These are phyloP conservation scores for Paraglomus occultum DNA, from an alignment of 192 early-diverging fungal species.

Conservation along the genomic window DNA sequence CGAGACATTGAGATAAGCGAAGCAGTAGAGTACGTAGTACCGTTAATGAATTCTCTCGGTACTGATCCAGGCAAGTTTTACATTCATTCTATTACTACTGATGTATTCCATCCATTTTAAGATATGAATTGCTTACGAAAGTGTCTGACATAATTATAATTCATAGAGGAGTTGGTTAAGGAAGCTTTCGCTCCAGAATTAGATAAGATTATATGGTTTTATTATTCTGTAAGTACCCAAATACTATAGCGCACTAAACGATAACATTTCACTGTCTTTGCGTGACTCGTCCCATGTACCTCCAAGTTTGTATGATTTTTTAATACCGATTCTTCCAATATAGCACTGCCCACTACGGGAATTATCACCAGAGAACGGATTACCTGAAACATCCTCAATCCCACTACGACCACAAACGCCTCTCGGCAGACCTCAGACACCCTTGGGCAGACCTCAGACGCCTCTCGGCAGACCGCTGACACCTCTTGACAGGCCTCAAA, in stretches of 20 bases:
- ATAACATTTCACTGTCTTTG: too few relatives aligned
- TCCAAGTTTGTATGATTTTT: too few relatives aligned
- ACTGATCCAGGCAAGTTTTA: constrained; percentile 35
- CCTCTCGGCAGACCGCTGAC: too few relatives aligned
- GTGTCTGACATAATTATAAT: too few relatives aligned
- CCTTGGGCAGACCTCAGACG: constrained; percentile 27
- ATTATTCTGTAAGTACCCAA: constrained; percentile 40
- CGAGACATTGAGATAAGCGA: constrained; percentile 37
- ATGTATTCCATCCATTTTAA: too few relatives aligned
- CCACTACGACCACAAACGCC: constrained; percentile 8
- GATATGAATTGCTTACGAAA: too few relatives aligned
- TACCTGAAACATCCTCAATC: not conserved
- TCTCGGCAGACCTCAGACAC: too few relatives aligned
- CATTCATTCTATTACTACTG: not conserved
- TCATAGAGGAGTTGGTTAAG: constrained; percentile 40
- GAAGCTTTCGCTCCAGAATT: constrained; percentile 45
- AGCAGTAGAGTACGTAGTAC: constrained; percentile 40
- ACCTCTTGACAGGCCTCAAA: constrained; percentile 5
- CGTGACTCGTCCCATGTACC: too few relatives aligned
- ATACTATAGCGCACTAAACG: too few relatives aligned
- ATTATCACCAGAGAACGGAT: constrained; percentile 7
- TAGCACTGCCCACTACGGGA: constrained; percentile 14
- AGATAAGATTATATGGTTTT: constrained; percentile 49
- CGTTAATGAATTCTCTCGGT: constrained; percentile 36
- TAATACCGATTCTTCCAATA: not conserved